A percentile compares a stretch with the other conserved stretches of the same genome.
These are phyloP conservation scores for Dothideomycetes sp. DNA, from an alignment of 2,329 filamentous ascomycete genomes.

Conservation along the genomic window DNA sequence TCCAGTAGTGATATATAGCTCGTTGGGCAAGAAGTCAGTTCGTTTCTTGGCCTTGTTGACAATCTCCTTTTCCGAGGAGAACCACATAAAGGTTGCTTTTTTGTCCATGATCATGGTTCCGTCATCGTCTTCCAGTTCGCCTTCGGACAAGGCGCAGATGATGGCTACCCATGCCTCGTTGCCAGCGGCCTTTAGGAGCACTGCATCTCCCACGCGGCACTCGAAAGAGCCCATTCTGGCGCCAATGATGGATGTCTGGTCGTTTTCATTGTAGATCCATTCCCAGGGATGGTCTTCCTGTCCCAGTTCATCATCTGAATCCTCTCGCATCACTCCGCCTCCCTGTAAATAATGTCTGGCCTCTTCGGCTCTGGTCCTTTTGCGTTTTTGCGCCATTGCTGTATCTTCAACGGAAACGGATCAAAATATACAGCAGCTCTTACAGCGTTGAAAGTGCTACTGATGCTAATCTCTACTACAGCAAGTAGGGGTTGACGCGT, in stretches of 20 bases:
- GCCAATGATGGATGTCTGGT: conserved; percentile 49
- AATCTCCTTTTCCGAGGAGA: conserved; percentile 83
- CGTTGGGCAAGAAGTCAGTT: conserved; percentile 67
- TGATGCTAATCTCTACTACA: no score
- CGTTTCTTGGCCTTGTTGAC: conserved; percentile 73
- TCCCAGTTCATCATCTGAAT: conserved; percentile 77
- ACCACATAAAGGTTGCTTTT: conserved; percentile 89
- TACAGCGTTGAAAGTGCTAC: no score
- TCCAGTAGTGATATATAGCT: conserved; percentile 80
- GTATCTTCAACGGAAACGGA: not conserved
- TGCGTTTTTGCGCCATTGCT: conserved; percentile 17
- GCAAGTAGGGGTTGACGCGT: not conserved
- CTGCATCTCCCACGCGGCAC: conserved; percentile 70
- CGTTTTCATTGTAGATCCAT: conserved; percentile 43
- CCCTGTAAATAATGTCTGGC: conserved; percentile 42
- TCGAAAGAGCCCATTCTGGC: conserved; percentile 73
- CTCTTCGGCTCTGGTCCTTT: conserved; percentile 31
- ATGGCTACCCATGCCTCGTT: conserved; percentile 90
- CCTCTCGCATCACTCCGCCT: conserved; percentile 58
- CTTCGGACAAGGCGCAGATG: conserved; percentile 69
- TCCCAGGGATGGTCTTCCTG: conserved; percentile 40
- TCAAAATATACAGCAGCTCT: not conserved
- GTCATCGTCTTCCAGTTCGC: conserved; percentile 54
- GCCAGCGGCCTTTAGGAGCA: conserved; percentile 80
- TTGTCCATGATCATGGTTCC: conserved; percentile 39